These are phyloP conservation scores for Ramaria sp. DNA, from an alignment of 768 basidiomycete genomes.

Conservation along the genomic window DNA sequence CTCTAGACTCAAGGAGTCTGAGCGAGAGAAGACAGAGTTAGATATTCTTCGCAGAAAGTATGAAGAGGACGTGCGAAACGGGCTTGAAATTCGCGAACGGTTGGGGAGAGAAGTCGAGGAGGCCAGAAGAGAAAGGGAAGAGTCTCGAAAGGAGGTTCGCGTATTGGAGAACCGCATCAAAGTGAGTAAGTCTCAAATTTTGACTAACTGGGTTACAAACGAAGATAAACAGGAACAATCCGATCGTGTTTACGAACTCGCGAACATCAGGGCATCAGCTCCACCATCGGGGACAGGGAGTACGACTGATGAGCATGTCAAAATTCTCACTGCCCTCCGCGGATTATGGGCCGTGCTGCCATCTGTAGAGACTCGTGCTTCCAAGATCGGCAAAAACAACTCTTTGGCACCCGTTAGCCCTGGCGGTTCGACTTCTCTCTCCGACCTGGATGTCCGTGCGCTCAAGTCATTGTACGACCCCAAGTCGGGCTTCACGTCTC, in stretches of 20 bases:
- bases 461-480: conserved; percentile 71
- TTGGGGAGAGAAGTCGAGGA: conserved; percentile 45
- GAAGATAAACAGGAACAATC: conserved; percentile 3
- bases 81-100: conserved; percentile 36
- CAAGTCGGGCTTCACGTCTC: conserved; percentile 16
- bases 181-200: conserved; percentile 16
- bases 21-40: conserved; percentile 37
- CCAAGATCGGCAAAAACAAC: conserved; percentile 44
- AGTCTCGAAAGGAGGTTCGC: conserved; percentile 31
- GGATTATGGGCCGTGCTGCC: conserved; percentile 78
- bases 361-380: conserved; percentile 70
- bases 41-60: conserved; percentile 18
- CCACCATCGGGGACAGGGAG: conserved; percentile 11
- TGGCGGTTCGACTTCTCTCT: conserved; percentile 40
- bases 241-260: conserved; percentile 1
- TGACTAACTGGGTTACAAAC: not conserved
- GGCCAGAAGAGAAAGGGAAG: conserved; percentile 40
- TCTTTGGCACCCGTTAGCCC: conserved; percentile 22
- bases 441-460: conserved; percentile 77
- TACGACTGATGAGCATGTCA: conserved; percentile 35
- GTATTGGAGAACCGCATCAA: conserved; percentile 29
- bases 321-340: conserved; percentile 50
- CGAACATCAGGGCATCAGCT: conserved; percentile 14
- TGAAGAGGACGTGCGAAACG: conserved; percentile 28
- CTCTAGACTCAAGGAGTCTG: conserved; percentile 31